Evolutionary conservation across 129 eudicot genomes (phyloP).

Genomic region (carrot (Daucus carota)): DNA sequence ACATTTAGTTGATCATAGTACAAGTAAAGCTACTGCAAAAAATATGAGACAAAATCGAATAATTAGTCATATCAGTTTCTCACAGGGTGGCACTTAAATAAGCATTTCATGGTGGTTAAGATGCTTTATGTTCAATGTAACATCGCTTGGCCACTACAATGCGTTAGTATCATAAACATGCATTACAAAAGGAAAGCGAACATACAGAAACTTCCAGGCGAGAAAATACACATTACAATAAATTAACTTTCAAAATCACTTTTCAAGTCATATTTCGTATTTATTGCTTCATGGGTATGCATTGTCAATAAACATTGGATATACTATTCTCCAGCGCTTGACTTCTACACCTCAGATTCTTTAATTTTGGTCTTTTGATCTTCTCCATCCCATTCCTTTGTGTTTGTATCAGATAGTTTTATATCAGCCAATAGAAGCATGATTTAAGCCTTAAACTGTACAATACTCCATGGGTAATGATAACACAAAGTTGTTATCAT

Average conservation of each 20-base stretch:
- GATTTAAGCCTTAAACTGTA: background rate
- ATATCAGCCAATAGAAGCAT: background rate
- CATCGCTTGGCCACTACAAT: background rate
- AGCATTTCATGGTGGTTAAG: background rate
- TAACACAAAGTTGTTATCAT: background rate
- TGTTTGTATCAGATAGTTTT: no score
- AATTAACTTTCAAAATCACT: background rate
- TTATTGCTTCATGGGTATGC: background rate
- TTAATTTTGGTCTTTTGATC: background rate
- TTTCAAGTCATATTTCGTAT: background rate
- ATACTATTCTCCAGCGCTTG: background rate
- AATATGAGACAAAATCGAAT: background rate
- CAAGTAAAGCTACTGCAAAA: background rate
- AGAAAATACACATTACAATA: background rate
- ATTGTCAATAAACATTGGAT: background rate
- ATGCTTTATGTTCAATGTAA: background rate
- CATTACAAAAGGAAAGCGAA: background rate
- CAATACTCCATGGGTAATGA: background rate
- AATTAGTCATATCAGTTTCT: background rate
- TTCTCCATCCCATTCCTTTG: background rate
- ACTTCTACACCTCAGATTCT: background rate
- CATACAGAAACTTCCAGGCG: background rate
- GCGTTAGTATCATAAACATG: background rate
- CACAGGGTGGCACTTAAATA: background rate
- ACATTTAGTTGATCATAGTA: background rate